These are phyloP conservation scores for Geotrichum klebahnii DNA, from an alignment of 1,139 yeast species.

Conservation along the genomic window DNA sequence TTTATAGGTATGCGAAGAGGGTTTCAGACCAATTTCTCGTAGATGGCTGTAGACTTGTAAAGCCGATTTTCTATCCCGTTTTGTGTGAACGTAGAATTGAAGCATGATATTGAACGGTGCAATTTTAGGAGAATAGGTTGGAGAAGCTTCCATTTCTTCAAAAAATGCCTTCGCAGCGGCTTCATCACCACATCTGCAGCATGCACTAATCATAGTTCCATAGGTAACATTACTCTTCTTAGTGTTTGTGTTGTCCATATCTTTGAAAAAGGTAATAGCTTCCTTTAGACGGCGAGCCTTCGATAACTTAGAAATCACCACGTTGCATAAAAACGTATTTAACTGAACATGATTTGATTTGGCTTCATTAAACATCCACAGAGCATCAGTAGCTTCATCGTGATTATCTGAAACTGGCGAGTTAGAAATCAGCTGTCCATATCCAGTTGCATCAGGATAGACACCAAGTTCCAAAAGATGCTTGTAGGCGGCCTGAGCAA, in stretches of 20 bases:
- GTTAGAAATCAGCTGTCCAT: slow-evolving; percentile 37
- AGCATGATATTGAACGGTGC: slow-evolving; percentile 44
- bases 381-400: slow-evolving; percentile 40
- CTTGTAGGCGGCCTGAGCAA: slow-evolving; percentile 33
- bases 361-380: slow-evolving; percentile 40
- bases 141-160: slow-evolving; percentile 38
- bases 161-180: slow-evolving; percentile 38
- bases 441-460: slow-evolving; percentile 41
- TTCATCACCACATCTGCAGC: slow-evolving; percentile 40
- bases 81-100: slow-evolving; percentile 40
- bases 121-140: slow-evolving; percentile 36
- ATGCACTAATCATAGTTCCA: slow-evolving; percentile 43
- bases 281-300: slow-evolving; percentile 40
- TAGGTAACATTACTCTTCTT: slow-evolving; percentile 38
- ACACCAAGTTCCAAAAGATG: slow-evolving; percentile 36
- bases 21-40: slow-evolving; percentile 32
- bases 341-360: slow-evolving; percentile 32
- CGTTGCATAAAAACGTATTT: slow-evolving; percentile 41
- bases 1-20: slow-evolving; percentile 42
- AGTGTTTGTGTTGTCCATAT: slow-evolving; percentile 36
- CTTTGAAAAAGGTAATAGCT: slow-evolving; percentile 35
- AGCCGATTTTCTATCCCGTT: slow-evolving; percentile 38
- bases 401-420: slow-evolving; percentile 28
- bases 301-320: slow-evolving; percentile 39
- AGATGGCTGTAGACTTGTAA: slow-evolving; percentile 35